Percentiles rank a stretch among this genome's conserved stretches.
phyloP scores from a whole-genome alignment of 306 rosid genomes.

The Neltuma alba region DNA sequence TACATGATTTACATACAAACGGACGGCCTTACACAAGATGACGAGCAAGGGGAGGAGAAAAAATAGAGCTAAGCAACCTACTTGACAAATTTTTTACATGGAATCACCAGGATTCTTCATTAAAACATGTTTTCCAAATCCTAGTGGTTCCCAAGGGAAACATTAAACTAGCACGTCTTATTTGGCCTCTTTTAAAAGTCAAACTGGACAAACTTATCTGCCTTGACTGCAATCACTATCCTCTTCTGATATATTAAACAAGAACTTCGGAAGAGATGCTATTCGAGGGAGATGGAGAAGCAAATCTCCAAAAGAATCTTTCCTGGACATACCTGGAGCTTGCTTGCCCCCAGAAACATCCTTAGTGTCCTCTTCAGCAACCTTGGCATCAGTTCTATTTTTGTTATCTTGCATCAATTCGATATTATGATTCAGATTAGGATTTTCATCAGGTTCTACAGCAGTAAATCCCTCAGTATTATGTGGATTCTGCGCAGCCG shows the following conservation, averaged over 20 bases:
- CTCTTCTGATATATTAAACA: constrained; percentile 76
- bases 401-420: constrained; percentile 4
- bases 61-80: constrained; percentile 25
- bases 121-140: constrained; percentile 71
- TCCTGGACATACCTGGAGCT: constrained; percentile 75
- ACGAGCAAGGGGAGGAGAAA: not conserved
- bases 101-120: constrained; percentile 59
- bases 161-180: constrained; percentile 15
- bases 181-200: constrained; percentile 7
- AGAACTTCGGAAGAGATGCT: constrained; percentile 75
- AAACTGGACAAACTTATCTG: constrained; percentile 29
- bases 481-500: constrained; percentile 42
- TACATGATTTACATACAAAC: constrained; percentile 33
- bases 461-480: constrained; percentile 24
- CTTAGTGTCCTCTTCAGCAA: constrained; percentile 47
- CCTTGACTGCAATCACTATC: constrained; percentile 50
- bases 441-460: constrained; percentile 36
- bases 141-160: constrained; percentile 38
- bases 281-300: constrained; percentile 81
- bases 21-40: constrained; percentile 21
- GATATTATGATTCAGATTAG: constrained; percentile 12
- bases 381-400: constrained; percentile 38
- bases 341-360: constrained; percentile 51
- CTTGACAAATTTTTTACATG: constrained; percentile 32
- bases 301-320: constrained; percentile 75